Conservation (phyloP, 2,329 filamentous ascomycete genomes). For the Aspergillus vadensis region DNA sequence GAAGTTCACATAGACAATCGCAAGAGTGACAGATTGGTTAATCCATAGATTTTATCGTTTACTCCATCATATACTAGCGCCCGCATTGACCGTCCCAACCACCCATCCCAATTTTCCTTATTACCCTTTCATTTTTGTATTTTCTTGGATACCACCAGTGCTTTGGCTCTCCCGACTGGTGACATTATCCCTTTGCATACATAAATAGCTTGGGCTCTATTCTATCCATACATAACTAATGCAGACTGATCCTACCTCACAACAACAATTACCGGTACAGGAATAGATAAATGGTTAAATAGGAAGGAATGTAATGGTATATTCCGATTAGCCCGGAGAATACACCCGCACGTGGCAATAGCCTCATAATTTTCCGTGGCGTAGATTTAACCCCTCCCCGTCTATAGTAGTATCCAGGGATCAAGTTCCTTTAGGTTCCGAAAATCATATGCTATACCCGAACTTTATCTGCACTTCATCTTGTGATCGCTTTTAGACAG, state of each 20-base stretch:
- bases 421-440: neutral
- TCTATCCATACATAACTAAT: neutral
- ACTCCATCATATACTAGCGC: neutral
- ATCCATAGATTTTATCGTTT: neutral
- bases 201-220: no score
- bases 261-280: neutral
- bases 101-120: neutral
- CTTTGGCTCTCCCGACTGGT: neutral
- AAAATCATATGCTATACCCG: neutral
- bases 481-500: no score
- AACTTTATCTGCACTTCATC: neutral
- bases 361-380: neutral
- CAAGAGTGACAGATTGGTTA: conserved; percentile 4
- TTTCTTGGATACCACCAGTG: neutral
- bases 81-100: neutral
- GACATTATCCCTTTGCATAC: neutral
- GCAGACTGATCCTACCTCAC: neutral
- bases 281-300: neutral
- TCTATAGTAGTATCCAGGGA: neutral
- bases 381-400: neutral
- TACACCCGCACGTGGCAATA: conserved; percentile 5
- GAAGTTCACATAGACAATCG: conserved; percentile 14
- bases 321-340: neutral
- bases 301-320: no score
- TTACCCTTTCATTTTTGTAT: neutral